phyloP scores from a whole-genome alignment of 2,329 filamentous ascomycete genomes.

The Aspergillus sergii region DNA sequence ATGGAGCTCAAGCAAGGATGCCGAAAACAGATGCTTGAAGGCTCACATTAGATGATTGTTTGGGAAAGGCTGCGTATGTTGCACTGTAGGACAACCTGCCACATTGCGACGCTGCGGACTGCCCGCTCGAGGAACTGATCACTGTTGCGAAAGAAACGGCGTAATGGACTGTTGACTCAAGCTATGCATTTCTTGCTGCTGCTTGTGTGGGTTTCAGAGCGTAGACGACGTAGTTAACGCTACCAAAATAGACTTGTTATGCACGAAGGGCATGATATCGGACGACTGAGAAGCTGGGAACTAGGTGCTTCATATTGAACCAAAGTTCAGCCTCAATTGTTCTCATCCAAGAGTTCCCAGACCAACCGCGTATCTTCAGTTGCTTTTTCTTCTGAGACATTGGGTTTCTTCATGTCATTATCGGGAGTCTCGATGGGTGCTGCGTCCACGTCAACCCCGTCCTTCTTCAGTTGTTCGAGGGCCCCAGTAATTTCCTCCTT shows the following conservation, averaged over 20 bases:
- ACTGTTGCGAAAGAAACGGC: neutral
- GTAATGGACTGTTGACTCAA: neutral
- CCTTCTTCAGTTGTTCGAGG: slow-evolving; percentile 37
- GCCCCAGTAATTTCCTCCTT: slow-evolving; percentile 65
- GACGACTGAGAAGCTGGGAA: neutral
- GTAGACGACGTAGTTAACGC: neutral
- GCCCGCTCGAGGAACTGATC: neutral
- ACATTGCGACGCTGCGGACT: neutral
- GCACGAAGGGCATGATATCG: neutral
- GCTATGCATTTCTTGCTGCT: neutral
- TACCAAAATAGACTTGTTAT: neutral
- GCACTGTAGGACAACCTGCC: neutral
- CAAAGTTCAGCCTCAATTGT: slow-evolving; percentile 22
- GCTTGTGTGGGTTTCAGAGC: neutral
- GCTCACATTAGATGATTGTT: no score
- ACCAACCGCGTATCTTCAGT: slow-evolving; percentile 36
- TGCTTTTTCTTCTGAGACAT: slow-evolving; percentile 19
- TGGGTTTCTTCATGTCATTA: slow-evolving; percentile 9
- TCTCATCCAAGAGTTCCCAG: slow-evolving; percentile 44
- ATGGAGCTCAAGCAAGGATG: neutral
- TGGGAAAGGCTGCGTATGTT: neutral
- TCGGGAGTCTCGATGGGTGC: slow-evolving; percentile 6
- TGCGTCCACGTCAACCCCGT: slow-evolving; percentile 28
- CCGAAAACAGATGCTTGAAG: neutral
- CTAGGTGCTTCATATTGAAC: neutral